Base-by-base conservation (phyloP, 1,284 basidiomycete species). In the Mixia osmundae region DNA sequence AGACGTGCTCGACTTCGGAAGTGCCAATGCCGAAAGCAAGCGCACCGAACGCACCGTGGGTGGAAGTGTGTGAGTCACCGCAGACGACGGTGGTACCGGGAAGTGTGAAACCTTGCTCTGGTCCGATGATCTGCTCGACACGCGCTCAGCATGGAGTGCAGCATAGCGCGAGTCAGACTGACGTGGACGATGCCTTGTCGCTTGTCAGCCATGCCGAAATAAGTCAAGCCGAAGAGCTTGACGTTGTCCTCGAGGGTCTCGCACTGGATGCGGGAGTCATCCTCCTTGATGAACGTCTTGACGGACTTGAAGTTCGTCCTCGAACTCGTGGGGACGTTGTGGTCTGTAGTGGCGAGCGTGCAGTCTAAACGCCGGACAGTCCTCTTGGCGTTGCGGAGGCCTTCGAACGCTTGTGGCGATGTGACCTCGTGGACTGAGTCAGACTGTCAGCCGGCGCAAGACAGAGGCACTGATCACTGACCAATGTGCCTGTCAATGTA, bases 11-110 rank as follows among this genome's bases (percentile, higher is more conserved):
- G 48, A 94, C 85, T 57, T 94, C 85, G 35, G 83, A 87, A 4
- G 85, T 91, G 29, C 85, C 85, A 52, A 94, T 91, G 49, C 87
- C 85, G 52, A 94, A 94, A 0, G 85, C 85, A 44, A 91, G 69
- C 34, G 87, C 85, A 32, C 85, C 85, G 52, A 94, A 94, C 1
- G 85, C 87, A 34, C 87, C 85, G 54, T 94, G 85, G 10, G 85
- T 62, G 20, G 60, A 61, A 20, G 83, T 89, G 60, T 89, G 83
- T 3, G 83, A 91, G 59, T 91, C 85, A 53, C 85, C 85, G 50
- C 85, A 94, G 35, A 91, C 83, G 49, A 83, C 83, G 22, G 85
- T 91, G 33, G 82, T 87, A 29, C 87, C 85, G 12, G 85, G 85
- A 24, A 94, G 69, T 32, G 52, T 94, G 56, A 94, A 94, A 24